A percentile compares a stretch with the other conserved stretches of the same genome.
These are phyloP conservation scores for Cardamine chenopodiifolia DNA, from an alignment of 345 rosid species.

Conservation along the genomic window DNA sequence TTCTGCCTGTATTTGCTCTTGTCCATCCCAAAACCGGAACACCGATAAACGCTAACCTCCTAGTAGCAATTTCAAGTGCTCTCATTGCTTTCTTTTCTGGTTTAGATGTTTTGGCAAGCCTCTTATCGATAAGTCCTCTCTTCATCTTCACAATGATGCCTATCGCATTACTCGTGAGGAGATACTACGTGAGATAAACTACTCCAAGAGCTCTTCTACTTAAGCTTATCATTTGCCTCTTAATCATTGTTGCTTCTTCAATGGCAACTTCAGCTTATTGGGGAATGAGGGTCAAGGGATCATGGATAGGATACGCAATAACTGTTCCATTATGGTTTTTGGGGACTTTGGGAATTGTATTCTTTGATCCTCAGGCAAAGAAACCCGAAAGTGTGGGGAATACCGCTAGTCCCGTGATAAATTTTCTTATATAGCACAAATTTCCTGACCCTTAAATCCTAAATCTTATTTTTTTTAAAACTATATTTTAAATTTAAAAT, in stretches of 20 bases:
- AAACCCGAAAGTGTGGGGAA: constrained; percentile 65
- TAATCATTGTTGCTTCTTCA: constrained; percentile 49
- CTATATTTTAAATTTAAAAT: too few species aligned
- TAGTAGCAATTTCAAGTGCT: constrained; percentile 54
- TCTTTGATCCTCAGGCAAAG: constrained; percentile 52
- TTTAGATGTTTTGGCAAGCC: constrained; percentile 57
- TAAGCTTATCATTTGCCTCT: constrained; percentile 48
- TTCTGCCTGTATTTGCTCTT: constrained; percentile 57
- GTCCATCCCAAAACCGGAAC: constrained; percentile 59
- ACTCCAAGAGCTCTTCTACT: constrained; percentile 45
- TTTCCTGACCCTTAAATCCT: too few species aligned
- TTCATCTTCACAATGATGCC: constrained; percentile 63
- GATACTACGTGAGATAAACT: constrained; percentile 53
- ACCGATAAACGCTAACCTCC: constrained; percentile 57
- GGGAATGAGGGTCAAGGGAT: constrained; percentile 41
- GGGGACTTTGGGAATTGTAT: constrained; percentile 48
- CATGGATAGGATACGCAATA: constrained; percentile 58
- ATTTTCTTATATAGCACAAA: too few species aligned
- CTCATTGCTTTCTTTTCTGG: constrained; percentile 58
- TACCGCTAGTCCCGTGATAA: constrained; percentile 67
- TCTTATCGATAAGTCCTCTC: constrained; percentile 61
- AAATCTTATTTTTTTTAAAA: too few species aligned
- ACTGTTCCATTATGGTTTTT: constrained; percentile 57
- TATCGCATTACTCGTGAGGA: constrained; percentile 57
- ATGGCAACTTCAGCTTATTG: constrained; percentile 49